Percentiles rank a stretch among this genome's conserved stretches.
Evolutionary conservation across 1,139 yeast species (phyloP).

Genomic region (Taphrina sp.): DNA sequence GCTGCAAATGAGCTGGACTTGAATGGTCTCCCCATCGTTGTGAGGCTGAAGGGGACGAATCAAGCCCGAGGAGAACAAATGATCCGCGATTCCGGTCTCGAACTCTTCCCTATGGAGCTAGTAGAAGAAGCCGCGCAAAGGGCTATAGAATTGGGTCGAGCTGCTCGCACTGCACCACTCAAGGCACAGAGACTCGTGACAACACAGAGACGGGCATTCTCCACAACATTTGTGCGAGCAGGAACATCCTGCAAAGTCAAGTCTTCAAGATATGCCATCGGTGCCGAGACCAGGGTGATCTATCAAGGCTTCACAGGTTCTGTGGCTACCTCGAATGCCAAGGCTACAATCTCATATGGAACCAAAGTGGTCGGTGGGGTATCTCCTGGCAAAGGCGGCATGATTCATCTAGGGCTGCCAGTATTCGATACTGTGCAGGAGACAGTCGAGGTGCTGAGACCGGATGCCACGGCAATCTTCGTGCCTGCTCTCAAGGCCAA

Average conservation of each 20-base stretch:
- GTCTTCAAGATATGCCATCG: constrained; percentile 1
- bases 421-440: constrained; percentile 19
- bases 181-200: background rate
- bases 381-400: constrained; percentile 27
- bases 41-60: constrained; percentile 23
- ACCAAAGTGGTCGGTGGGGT: constrained; percentile 57
- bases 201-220: background rate
- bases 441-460: constrained; percentile 6
- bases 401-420: constrained; percentile 16
- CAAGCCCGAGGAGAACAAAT: constrained; percentile 15
- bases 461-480: constrained; percentile 29
- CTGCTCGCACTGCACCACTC: background rate
- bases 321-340: constrained; percentile 96
- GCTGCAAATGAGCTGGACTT: constrained; percentile 25
- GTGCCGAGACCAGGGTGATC: constrained; percentile 21
- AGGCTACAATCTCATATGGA: constrained; percentile 80
- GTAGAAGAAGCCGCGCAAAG: constrained; percentile 14
- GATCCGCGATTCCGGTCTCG: constrained; percentile 17
- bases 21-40: constrained; percentile 17
- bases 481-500: constrained; percentile 28
- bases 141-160: constrained; percentile 2
- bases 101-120: constrained; percentile 8
- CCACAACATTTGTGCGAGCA: background rate
- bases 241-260: too few relatives aligned
- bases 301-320: constrained; percentile 76